Percentiles rank a stretch among this genome's conserved stretches.
phyloP scores from a whole-genome alignment of 2,329 filamentous ascomycete species.

The Monilinia aucupariae region DNA sequence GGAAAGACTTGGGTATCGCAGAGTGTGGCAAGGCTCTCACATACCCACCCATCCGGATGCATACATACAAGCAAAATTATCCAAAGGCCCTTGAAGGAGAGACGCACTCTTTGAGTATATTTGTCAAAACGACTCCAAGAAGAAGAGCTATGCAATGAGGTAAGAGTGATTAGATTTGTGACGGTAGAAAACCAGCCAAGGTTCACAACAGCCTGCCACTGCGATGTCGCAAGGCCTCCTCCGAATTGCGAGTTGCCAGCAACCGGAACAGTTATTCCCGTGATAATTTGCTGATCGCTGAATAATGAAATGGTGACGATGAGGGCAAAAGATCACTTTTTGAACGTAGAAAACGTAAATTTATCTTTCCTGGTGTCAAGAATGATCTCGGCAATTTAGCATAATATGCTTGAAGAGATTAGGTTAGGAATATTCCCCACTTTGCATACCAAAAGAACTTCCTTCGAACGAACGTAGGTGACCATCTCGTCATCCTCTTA shows the following conservation, averaged over 20 bases:
- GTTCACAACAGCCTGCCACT: not conserved
- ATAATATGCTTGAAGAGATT: too few species aligned
- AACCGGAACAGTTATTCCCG: not conserved
- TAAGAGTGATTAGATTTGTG: not conserved
- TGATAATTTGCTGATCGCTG: not conserved
- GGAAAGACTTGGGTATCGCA: too few species aligned
- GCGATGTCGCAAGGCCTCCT: not conserved
- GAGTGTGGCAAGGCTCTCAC: not conserved
- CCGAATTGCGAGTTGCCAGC: not conserved
- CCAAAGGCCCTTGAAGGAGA: not conserved
- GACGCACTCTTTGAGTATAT: not conserved
- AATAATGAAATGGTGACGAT: not conserved
- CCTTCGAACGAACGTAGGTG: not conserved
- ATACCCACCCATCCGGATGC: not conserved
- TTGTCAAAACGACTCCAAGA: not conserved
- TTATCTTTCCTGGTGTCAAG: not conserved
- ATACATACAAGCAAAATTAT: not conserved
- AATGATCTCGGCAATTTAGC: not conserved
- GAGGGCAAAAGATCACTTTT: not conserved
- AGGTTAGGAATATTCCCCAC: too few species aligned
- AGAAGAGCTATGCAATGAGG: not conserved
- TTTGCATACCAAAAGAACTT: not conserved
- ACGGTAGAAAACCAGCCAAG: not conserved
- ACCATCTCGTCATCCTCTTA: slow-evolving; percentile 18
- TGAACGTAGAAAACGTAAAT: not conserved